These are phyloP conservation scores for Juglanconis oblonga DNA, from an alignment of 2,329 filamentous ascomycete species.

Conservation along the genomic window DNA sequence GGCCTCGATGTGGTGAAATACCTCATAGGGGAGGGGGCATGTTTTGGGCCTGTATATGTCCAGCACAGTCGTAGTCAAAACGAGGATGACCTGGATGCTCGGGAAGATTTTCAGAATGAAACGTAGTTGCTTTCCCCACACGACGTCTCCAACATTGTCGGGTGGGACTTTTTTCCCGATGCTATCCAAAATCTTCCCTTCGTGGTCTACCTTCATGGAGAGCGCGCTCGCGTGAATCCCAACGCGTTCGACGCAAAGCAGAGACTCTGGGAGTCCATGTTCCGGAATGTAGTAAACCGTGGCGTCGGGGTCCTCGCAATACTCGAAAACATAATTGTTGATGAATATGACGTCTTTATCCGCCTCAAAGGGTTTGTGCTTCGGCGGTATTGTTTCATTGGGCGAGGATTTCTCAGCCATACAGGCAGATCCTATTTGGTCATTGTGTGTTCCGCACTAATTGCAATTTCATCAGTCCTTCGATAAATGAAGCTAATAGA, in stretches of 20 bases:
- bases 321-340: conserved; percentile 8
- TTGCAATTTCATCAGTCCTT: not conserved
- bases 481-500: not conserved
- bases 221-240: conserved; percentile 10
- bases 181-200: not conserved
- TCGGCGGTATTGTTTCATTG: too few species aligned
- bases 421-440: not conserved
- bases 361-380: not conserved
- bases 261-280: not conserved
- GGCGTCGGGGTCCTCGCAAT: conserved; percentile 3
- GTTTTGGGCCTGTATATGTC: not conserved
- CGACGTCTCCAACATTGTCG: not conserved
- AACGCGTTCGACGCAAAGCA: conserved; percentile 6
- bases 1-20: conserved; percentile 5
- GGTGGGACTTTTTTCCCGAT: not conserved
- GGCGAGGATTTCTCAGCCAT: too few species aligned
- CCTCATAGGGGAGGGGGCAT: not conserved
- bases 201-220: not conserved
- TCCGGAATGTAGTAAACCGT: not conserved
- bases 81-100: not conserved
- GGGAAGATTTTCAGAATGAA: conserved; percentile 13
- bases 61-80: not conserved
- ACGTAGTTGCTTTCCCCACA: conserved; percentile 13
- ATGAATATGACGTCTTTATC: conserved; percentile 13
- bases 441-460: not conserved